phyloP scores from a whole-genome alignment of 73 alveolate genomes.

The Tetrahymena borealis region DNA sequence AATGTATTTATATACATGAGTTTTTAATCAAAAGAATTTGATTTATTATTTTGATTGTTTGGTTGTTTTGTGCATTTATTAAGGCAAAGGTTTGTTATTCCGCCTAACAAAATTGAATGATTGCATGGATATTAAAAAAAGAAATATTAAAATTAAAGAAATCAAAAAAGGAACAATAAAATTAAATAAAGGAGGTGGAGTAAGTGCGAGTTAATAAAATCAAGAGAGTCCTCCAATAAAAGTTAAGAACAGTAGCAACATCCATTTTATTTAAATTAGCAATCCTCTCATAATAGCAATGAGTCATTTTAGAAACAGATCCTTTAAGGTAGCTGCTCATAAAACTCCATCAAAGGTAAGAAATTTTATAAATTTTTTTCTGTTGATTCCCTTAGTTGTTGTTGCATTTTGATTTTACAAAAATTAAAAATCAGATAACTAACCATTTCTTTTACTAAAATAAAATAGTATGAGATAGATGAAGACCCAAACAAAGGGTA shows the following conservation, averaged over 20 bases:
- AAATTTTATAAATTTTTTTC: no score
- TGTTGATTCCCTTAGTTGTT: no score
- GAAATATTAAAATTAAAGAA: neutral
- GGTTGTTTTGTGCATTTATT: no score
- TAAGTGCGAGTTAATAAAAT: neutral
- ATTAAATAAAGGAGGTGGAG: neutral
- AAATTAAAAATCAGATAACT: no score
- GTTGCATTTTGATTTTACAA: neutral
- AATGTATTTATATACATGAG: neutral
- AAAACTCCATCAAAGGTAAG: constrained; percentile 1
- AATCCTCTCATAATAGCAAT: neutral
- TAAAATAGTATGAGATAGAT: neutral
- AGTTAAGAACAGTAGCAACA: neutral
- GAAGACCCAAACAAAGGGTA: neutral
- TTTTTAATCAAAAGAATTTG: no score
- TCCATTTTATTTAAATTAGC: neutral
- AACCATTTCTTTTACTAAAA: neutral
- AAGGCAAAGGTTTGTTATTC: no score
- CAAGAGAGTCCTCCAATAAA: neutral
- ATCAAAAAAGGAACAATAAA: neutral
- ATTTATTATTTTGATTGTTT: no score
- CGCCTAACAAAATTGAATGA: no score
- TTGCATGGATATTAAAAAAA: neutral
- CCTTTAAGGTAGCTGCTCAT: neutral
- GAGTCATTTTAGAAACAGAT: neutral